phyloP scores from a whole-genome alignment of 129 eudicot genomes.

The Centella asiatica region DNA sequence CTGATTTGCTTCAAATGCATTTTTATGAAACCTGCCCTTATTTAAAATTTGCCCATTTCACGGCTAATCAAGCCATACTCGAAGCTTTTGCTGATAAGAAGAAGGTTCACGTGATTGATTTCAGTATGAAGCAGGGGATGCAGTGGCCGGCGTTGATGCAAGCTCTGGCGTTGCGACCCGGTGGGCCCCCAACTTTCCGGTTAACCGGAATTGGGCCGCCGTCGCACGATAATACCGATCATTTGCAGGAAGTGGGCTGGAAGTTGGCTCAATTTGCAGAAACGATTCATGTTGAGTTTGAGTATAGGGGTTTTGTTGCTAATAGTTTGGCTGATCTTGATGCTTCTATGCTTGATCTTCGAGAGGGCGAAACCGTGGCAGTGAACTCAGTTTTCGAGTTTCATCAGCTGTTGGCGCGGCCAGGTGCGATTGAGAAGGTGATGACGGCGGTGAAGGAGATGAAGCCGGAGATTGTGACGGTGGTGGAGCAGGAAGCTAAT shows the following conservation, averaged over 20 bases:
- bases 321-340: constrained; percentile 60
- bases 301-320: constrained; percentile 64
- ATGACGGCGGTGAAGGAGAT: constrained; percentile 37
- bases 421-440: constrained; percentile 57
- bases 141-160: constrained; percentile 96
- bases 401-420: constrained; percentile 52
- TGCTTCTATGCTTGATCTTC: constrained; percentile 43
- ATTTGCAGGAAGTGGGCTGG: constrained; percentile 72
- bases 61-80: constrained; percentile 82
- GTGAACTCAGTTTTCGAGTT: constrained; percentile 76
- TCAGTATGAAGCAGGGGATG: constrained; percentile 79
- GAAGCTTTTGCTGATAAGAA: constrained; percentile 62
- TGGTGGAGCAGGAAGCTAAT: constrained; percentile 73
- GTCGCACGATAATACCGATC: constrained; percentile 39
- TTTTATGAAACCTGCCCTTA: constrained; percentile 83
- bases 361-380: constrained; percentile 55
- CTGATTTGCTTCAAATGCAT: constrained; percentile 58
- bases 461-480: constrained; percentile 57
- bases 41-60: constrained; percentile 82
- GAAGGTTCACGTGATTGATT: constrained; percentile 74
- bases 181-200: constrained; percentile 76
- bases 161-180: constrained; percentile 57
- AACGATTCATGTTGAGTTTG: constrained; percentile 48
- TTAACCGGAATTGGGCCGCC: constrained; percentile 84
- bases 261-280: constrained; percentile 76